Evolutionary conservation across 2,329 filamentous ascomycete genomes (phyloP), one percentile per base, ranked within the genome.

Genomic region (Talaromyces sp.): DNA sequence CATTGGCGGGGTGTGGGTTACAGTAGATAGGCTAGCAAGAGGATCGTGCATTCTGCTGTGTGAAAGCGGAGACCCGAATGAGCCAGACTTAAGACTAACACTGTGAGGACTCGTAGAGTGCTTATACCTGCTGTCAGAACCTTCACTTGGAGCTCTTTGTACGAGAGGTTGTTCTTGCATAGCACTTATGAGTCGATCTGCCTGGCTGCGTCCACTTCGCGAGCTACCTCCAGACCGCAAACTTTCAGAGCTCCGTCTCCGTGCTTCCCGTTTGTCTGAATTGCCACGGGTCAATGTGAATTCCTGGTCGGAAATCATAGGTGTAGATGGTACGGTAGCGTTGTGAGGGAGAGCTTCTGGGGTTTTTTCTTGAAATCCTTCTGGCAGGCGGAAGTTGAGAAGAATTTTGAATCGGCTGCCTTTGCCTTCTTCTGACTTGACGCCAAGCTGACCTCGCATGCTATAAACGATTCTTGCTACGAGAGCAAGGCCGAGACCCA

Each of bases 391-490:
- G 58, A 96, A 94, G 0, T 88, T 87, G 27, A 96, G 76, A 57
- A 90, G 84, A 20, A 96, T 84, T 17, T 91, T 85, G 58, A 96
- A 96, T 47, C 89, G 82, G 16, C 91, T 92, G 0, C 92, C 91
- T 62, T 87, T 89, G 2, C 88, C 88, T 66, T 88, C 82, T 64
- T 94, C 90, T 0, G 91, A 96, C 64, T 91, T 93, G 1, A 96
- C 75, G 1, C 90, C 85, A 27, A 96, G 72, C 65, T 96, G 91
- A 0, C 91, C 92, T 53, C 93, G 87, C 89, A 96, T 94, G 65
- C 91, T 96, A n/a, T 86, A 84, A 29, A 96, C 81, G 32, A 91
- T 90, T 33, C 91, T 84, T 14, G 90, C 89, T n/a, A 96, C 91
- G 11, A 95, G 80, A 0, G 91, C 91, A n/a, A 96, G 79, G 0